Conservation (phyloP, 2,329 filamentous ascomycete genomes). For the Aspergillus fischeri region DNA sequence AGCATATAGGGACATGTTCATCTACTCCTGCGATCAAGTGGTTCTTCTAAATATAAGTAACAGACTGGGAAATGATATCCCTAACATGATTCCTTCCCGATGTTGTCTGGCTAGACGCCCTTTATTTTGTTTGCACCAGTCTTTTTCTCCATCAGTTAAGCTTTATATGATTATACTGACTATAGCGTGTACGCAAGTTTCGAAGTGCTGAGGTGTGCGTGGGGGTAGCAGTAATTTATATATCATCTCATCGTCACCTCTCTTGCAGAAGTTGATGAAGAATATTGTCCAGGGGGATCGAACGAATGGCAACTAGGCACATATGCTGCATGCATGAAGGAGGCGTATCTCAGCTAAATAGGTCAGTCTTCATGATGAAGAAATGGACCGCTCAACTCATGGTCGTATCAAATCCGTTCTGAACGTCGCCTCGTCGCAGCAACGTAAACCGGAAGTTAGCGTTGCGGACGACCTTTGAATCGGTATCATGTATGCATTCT, state of each 20-base stretch:
- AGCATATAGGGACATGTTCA: not conserved
- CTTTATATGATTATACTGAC: not conserved
- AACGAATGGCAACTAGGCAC: not conserved
- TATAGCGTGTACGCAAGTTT: not conserved
- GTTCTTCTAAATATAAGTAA: not conserved
- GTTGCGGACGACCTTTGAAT: not conserved
- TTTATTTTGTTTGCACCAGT: too few species aligned
- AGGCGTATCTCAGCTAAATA: not conserved
- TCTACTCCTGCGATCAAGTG: not conserved
- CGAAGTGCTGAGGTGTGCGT: not conserved
- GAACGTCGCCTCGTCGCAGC: not conserved
- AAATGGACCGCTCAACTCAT: not conserved
- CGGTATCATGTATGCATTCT: not conserved
- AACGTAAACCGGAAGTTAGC: not conserved
- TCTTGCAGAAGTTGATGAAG: not conserved
- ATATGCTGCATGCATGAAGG: not conserved
- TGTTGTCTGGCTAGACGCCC: not conserved
- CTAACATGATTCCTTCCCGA: not conserved
- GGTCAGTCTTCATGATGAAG: not conserved
- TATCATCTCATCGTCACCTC: not conserved
- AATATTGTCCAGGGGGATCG: not conserved
- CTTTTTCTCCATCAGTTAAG: not conserved
- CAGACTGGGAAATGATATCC: not conserved
- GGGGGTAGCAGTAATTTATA: not conserved
- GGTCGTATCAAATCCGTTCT: not conserved